phyloP scores from a whole-genome alignment of 768 basidiomycete genomes.

The Trichaptum fuscoviolaceum region DNA sequence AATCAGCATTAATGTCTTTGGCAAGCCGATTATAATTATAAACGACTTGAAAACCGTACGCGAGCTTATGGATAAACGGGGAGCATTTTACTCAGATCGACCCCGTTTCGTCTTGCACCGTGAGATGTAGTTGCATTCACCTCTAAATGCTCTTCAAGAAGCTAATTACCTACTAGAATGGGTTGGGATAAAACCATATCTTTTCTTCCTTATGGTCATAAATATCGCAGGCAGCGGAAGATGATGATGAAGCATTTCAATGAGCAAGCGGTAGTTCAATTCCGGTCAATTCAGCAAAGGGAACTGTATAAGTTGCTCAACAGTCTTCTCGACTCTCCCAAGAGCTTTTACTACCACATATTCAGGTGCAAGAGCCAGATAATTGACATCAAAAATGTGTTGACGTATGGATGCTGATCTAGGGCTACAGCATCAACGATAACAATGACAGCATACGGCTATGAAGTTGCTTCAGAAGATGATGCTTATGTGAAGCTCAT shows the following conservation, averaged over 20 bases:
- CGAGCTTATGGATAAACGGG: slow-evolving; percentile 23
- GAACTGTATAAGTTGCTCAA: slow-evolving; percentile 13
- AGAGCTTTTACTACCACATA: slow-evolving; percentile 9
- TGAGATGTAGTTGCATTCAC: background rate
- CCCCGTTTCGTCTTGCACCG: slow-evolving; percentile 14
- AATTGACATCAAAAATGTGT: background rate
- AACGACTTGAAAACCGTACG: slow-evolving; percentile 18
- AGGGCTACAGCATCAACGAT: slow-evolving; percentile 23
- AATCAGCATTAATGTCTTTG: slow-evolving; percentile 17
- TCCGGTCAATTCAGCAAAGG: slow-evolving; percentile 10
- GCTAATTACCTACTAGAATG: slow-evolving; percentile 4
- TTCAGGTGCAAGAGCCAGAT: slow-evolving; percentile 2
- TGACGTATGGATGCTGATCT: background rate
- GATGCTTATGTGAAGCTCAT: slow-evolving; percentile 38
- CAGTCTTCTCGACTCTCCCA: slow-evolving; percentile 11
- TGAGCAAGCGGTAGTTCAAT: slow-evolving; percentile 21
- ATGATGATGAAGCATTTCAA: slow-evolving; percentile 64
- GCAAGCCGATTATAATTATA: slow-evolving; percentile 19
- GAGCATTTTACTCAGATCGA: slow-evolving; percentile 21
- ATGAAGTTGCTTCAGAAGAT: slow-evolving; percentile 35
- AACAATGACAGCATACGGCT: slow-evolving; percentile 44
- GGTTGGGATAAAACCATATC: slow-evolving; percentile 13
- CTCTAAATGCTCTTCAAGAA: background rate
- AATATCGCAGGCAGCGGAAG: slow-evolving; percentile 52
- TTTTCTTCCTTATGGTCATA: slow-evolving; percentile 11